phyloP scores from a whole-genome alignment of 1,284 basidiomycete genomes.

The Ganoderma sp. region DNA sequence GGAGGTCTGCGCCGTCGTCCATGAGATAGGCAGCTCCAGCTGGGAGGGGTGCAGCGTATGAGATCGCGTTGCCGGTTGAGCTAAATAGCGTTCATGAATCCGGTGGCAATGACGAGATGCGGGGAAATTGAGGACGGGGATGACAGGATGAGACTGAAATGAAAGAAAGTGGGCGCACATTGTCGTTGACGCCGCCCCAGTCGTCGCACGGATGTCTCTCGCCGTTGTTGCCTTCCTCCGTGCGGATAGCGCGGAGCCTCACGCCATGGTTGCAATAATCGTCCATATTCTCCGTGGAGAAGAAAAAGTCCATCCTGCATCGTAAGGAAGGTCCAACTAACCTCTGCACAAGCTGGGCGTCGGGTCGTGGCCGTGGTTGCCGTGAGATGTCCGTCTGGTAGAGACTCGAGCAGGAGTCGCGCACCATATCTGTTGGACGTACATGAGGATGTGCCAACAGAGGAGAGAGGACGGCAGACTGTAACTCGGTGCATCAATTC shows the following conservation, averaged over 20 bases:
- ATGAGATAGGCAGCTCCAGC: too few relatives aligned
- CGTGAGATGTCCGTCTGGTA: constrained; percentile 39
- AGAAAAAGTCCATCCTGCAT: constrained; percentile 78
- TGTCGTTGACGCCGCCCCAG: constrained; percentile 78
- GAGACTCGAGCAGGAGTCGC: constrained; percentile 68
- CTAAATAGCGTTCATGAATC: background rate
- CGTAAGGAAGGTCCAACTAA: constrained; percentile 84
- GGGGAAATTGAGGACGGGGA: background rate
- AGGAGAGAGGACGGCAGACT: constrained; percentile 20
- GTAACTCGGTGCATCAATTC: background rate
- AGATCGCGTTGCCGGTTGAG: too few relatives aligned
- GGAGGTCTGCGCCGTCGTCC: too few relatives aligned
- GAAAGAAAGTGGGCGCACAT: constrained; percentile 50
- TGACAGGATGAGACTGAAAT: background rate
- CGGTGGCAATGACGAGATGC: too few relatives aligned
- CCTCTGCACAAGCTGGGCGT: constrained; percentile 57
- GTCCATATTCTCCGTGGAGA: constrained; percentile 68
- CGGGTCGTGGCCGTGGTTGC: constrained; percentile 7
- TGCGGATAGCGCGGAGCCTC: constrained; percentile 63
- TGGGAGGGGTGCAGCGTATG: too few relatives aligned
- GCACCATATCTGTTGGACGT: constrained; percentile 71
- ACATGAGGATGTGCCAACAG: constrained; percentile 5
- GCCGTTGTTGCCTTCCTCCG: constrained; percentile 46
- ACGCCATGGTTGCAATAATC: constrained; percentile 67
- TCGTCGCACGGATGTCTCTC: constrained; percentile 46